These are phyloP conservation scores for Venturia effusa DNA, from an alignment of 2,329 filamentous ascomycete genomes.

Conservation along the genomic window DNA sequence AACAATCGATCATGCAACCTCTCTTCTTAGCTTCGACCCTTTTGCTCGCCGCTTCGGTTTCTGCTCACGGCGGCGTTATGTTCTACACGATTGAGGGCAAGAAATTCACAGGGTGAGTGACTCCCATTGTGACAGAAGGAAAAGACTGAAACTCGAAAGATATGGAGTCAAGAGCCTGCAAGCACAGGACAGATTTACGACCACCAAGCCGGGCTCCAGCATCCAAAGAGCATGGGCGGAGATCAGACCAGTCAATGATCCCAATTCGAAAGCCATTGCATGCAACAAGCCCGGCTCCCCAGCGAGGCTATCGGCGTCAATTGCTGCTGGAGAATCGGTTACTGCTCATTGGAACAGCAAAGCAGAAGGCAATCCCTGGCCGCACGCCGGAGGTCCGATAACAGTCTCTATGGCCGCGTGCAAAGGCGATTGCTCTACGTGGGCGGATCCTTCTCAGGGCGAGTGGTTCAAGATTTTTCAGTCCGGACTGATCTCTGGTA, in stretches of 20 bases:
- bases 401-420: conserved; percentile 10
- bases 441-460: not conserved
- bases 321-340: not conserved
- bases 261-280: not conserved
- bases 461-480: conserved; percentile 11
- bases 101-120: not conserved
- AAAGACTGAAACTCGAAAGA: not conserved
- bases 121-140: not conserved
- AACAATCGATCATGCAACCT: not conserved
- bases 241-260: conserved; percentile 5
- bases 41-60: conserved; percentile 1
- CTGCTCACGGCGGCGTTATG: conserved; percentile 10
- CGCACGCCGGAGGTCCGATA: conserved; percentile 8
- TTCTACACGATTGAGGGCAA: conserved; percentile 8
- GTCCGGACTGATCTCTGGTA: conserved; percentile 5
- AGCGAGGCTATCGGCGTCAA: not conserved
- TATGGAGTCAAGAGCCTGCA: not conserved
- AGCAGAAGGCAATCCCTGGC: conserved; percentile 4
- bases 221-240: conserved; percentile 9
- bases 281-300: conserved; percentile 10
- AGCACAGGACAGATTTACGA: not conserved
- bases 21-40: not conserved
- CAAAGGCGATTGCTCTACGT: conserved; percentile 5
- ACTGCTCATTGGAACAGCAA: conserved; percentile 9
- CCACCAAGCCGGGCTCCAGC: not conserved